A percentile compares a stretch with the other conserved stretches of the same genome.
Evolutionary conservation across 768 basidiomycete genomes (phyloP).

Genomic region (Mycena polygramma): DNA sequence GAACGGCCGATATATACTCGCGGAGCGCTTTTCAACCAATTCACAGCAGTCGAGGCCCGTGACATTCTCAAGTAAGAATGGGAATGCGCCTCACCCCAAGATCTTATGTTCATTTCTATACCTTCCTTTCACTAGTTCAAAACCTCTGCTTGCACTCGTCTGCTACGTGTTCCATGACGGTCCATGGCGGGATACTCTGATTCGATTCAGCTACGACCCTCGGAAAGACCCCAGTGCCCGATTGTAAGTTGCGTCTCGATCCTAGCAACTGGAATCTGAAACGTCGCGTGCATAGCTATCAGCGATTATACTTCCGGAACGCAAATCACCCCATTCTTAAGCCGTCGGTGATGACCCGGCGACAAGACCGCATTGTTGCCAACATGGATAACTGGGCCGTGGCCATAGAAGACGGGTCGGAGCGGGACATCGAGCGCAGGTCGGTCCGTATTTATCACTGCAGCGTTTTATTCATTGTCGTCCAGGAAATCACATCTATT

Average conservation of each 20-base stretch:
- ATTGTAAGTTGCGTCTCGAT: constrained; percentile 67
- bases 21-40: constrained; percentile 87
- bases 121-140: constrained; percentile 66
- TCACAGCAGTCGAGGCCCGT: constrained; percentile 73
- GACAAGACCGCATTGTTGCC: constrained; percentile 67
- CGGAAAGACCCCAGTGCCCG: constrained; percentile 77
- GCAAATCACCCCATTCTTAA: constrained; percentile 84
- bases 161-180: constrained; percentile 95
- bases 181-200: constrained; percentile 91
- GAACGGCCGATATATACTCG: constrained; percentile 92
- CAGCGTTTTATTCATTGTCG: background rate
- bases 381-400: constrained; percentile 54
- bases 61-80: constrained; percentile 79
- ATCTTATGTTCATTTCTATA: constrained; percentile 5
- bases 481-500: constrained; percentile 86
- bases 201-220: constrained; percentile 93
- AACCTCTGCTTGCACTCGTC: constrained; percentile 81
- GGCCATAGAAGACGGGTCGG: constrained; percentile 50
- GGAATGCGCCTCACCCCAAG: background rate
- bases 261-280: constrained; percentile 16
- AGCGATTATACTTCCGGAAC: constrained; percentile 92
- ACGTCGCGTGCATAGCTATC: constrained; percentile 71
- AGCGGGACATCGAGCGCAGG: constrained; percentile 60
- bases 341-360: constrained; percentile 79
- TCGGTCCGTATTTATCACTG: constrained; percentile 31